Evolutionary conservation across 176 grass and related monocot species (phyloP), one percentile per base, ranked within the genome.

Genomic region (Eleusine indica): DNA sequence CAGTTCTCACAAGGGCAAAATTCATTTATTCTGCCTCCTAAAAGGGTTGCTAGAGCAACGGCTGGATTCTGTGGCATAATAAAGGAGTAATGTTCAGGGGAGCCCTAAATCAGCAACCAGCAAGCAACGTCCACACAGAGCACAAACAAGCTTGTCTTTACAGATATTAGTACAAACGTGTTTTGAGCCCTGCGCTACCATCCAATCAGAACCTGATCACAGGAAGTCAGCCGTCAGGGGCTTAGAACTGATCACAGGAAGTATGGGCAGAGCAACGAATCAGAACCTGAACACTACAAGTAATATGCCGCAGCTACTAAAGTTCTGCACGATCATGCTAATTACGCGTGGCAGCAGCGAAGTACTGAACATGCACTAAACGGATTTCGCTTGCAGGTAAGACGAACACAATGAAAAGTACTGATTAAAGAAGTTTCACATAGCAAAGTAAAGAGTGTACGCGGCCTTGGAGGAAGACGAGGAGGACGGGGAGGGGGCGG

Each of bases 61-160:
- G 52, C 48, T 64, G 54, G 75, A 65, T 64, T 62, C 35, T 42
- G 61, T 41, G 6, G 32, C 51, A 82, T 49, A 66, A 82, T 78
- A 90, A 86, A 83, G 41, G 13, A 80, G 80, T 65, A 87, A 87
- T 87, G 74, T 54, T 6, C 84, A 87, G 78, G 61, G 22, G 63
- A 74, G 18, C 58, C 60, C 74, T 83, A 62, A 74, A 82, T 82
- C 78, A 82, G 88, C 73, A 51, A 76, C 58, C 78, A 72, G 82
- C 72, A 86, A 42, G 64, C 79, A 54, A 74, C 80, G 52, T 80
- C 22, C n/a, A n/a, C 75, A 44, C 84, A 80, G 80, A 57, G 54
- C 75, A 62, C 75, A 76, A 80, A 80, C 68, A 75, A 39, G 42
- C 13, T 68, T 43, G 65, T 87, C 89, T 90, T 90, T 76, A 84